Evolutionary conservation across 495 filamentous ascomycete genomes (phyloP).

Genomic region (Pseudotulostoma volvatum): DNA sequence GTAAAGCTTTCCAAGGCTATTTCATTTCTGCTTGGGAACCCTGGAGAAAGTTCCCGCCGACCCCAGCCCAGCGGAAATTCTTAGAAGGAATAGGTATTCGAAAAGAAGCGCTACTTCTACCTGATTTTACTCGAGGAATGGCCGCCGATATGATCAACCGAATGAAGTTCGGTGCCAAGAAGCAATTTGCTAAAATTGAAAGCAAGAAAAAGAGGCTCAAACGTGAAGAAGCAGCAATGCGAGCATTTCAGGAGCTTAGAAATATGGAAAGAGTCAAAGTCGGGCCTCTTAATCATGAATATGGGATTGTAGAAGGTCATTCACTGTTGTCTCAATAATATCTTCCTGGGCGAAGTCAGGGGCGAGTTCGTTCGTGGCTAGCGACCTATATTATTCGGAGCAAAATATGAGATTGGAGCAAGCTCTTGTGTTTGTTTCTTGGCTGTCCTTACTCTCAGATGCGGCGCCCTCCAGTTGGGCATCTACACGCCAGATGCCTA

Average conservation of each 20-base stretch:
- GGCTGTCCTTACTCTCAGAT: too few species aligned
- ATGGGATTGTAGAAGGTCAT: too few species aligned
- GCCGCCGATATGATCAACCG: conserved; percentile 91
- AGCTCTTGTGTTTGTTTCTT: too few species aligned
- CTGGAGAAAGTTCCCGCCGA: conserved; percentile 56
- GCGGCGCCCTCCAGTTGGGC: too few species aligned
- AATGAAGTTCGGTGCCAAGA: conserved; percentile 64
- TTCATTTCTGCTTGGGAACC: conserved; percentile 39
- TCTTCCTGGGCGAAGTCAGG: too few species aligned
- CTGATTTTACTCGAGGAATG: conserved; percentile 56
- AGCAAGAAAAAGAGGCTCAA: conserved; percentile 27
- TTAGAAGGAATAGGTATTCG: conserved; percentile 49
- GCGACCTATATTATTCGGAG: too few species aligned
- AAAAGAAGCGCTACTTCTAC: conserved; percentile 34
- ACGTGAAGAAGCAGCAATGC: conserved; percentile 19
- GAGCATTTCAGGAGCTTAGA: conserved; percentile 16
- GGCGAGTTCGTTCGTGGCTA: too few species aligned
- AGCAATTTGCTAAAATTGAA: conserved; percentile 41
- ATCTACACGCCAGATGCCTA: too few species aligned
- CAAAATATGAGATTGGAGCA: too few species aligned
- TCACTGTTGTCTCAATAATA: too few species aligned
- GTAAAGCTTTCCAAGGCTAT: conserved; percentile 37
- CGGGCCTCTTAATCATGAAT: conserved; percentile 49
- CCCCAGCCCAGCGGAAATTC: conserved; percentile 49
- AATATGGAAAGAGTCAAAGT: conserved; percentile 40